Evolutionary conservation across 2,329 filamentous ascomycete species (phyloP).

Genomic region (Fusarium graminum): DNA sequence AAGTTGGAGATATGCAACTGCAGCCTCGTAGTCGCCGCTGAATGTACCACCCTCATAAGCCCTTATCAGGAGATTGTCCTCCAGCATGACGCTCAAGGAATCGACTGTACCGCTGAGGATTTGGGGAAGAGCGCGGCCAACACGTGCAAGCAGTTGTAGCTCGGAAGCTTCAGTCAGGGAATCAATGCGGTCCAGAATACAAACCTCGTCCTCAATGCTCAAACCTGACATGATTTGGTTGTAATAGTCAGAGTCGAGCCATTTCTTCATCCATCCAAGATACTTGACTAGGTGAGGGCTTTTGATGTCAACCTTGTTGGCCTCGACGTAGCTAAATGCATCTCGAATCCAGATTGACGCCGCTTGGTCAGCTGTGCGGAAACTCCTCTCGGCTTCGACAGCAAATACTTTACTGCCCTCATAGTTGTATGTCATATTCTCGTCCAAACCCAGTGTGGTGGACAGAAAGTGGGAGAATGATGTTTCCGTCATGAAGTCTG

Average conservation of each 20-base stretch:
- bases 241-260: conserved; percentile 9
- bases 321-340: conserved; percentile 3
- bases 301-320: conserved; percentile 6
- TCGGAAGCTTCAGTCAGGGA: conserved; percentile 1
- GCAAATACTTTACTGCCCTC: conserved; percentile 1
- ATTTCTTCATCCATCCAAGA: conserved; percentile 20
- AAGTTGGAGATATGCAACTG: conserved; percentile 17
- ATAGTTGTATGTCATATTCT: conserved; percentile 13
- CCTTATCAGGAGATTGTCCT: conserved; percentile 2
- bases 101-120: conserved; percentile 1
- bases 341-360: conserved; percentile 16
- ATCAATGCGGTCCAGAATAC: neutral
- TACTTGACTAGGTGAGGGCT: conserved; percentile 18
- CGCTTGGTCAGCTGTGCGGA: conserved; percentile 8
- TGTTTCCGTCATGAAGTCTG: conserved; percentile 1
- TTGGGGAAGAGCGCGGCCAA: conserved; percentile 1
- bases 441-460: neutral
- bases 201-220: neutral
- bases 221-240: conserved; percentile 8
- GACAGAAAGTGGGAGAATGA: conserved; percentile 10
- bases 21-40: conserved; percentile 15
- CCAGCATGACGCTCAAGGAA: conserved; percentile 7
- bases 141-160: conserved; percentile 9
- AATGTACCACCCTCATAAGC: conserved; percentile 17
- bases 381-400: neutral